Evolutionary conservation across 2,329 filamentous ascomycete genomes (phyloP).

Genomic region (Cercospora sp.): DNA sequence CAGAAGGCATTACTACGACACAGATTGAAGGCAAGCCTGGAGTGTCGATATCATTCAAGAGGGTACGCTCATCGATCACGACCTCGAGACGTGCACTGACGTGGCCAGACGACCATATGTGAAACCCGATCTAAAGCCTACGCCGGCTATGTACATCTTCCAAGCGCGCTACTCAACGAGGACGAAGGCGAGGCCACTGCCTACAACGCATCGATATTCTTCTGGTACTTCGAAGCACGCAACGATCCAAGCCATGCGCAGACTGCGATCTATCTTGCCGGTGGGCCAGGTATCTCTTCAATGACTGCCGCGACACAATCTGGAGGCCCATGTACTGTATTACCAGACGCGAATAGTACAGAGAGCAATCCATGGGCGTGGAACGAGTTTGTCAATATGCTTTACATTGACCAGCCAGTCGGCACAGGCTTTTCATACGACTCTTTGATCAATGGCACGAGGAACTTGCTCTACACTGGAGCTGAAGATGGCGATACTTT

Average conservation of each 20-base stretch:
- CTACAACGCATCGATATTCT: slow-evolving; percentile 54
- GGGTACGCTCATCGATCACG: slow-evolving; percentile 9
- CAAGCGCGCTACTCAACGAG: slow-evolving; percentile 40
- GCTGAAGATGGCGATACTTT: slow-evolving; percentile 21
- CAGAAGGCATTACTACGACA: slow-evolving; percentile 19
- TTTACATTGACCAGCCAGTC: slow-evolving; percentile 63
- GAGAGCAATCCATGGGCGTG: slow-evolving; percentile 58
- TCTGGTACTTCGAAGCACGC: slow-evolving; percentile 65
- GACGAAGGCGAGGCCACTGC: slow-evolving; percentile 18
- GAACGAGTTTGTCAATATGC: slow-evolving; percentile 60
- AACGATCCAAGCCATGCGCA: slow-evolving; percentile 55
- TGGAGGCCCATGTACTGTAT: slow-evolving; percentile 45
- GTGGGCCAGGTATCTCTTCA: slow-evolving; percentile 60
- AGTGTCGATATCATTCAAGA: slow-evolving; percentile 32
- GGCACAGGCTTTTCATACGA: slow-evolving; percentile 62
- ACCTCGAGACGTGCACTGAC: not conserved
- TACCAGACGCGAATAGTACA: slow-evolving; percentile 43
- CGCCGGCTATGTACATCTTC: slow-evolving; percentile 59
- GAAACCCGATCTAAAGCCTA: slow-evolving; percentile 58
- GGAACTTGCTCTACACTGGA: slow-evolving; percentile 49
- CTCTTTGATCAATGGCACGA: slow-evolving; percentile 59
- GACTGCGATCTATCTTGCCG: slow-evolving; percentile 62
- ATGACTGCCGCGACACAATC: slow-evolving; percentile 60
- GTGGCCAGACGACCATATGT: slow-evolving; percentile 45
- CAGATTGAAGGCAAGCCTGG: slow-evolving; percentile 19